These are phyloP conservation scores for Russula griseocarnosa DNA, from an alignment of 768 basidiomycete genomes.

Conservation along the genomic window DNA sequence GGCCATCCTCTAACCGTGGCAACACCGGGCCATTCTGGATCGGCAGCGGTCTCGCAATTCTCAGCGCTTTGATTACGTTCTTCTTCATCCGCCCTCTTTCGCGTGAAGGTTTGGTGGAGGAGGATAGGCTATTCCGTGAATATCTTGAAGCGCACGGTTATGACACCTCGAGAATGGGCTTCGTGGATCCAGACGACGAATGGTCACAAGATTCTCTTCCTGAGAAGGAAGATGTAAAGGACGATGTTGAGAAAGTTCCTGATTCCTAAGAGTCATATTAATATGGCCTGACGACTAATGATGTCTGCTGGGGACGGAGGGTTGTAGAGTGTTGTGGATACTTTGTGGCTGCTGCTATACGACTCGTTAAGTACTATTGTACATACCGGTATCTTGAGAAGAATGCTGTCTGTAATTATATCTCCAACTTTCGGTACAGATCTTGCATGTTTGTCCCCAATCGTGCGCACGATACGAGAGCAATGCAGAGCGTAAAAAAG, in stretches of 20 bases:
- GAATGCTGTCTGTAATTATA: not conserved
- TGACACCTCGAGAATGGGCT: slow-evolving; percentile 72
- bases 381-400: slow-evolving; percentile 3
- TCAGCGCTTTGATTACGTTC: slow-evolving; percentile 70
- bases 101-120: slow-evolving; percentile 73
- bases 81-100: slow-evolving; percentile 70
- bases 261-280: not conserved
- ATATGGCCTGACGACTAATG: not conserved
- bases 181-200: slow-evolving; percentile 33
- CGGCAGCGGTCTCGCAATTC: slow-evolving; percentile 74
- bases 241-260: not conserved
- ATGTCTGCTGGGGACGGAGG: not conserved
- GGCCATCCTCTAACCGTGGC: slow-evolving; percentile 46
- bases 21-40: slow-evolving; percentile 89
- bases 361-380: not conserved
- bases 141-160: slow-evolving; percentile 79
- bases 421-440: not conserved
- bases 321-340: not conserved
- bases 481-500: not conserved
- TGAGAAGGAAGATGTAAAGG: slow-evolving; percentile 29
- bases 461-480: not conserved
- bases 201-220: slow-evolving; percentile 26
- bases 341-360: not conserved
- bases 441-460: not conserved
- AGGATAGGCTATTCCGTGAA: slow-evolving; percentile 75